Conservation (phyloP, 768 basidiomycete genomes). For the Russula sp. region DNA sequence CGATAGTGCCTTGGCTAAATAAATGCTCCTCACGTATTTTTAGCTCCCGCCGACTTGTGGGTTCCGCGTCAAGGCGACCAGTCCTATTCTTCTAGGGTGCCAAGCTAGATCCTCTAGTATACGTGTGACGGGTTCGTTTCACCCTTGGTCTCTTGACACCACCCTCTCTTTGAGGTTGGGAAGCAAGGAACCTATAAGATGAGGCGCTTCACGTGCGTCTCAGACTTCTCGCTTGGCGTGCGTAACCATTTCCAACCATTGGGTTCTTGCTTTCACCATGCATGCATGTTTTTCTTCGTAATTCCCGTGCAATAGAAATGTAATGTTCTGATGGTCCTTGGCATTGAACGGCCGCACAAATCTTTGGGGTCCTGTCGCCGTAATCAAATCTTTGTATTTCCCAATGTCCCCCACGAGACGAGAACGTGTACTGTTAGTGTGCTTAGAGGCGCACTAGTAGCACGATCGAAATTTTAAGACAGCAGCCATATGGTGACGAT, state of each 20-base stretch:
- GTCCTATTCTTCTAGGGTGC: not conserved
- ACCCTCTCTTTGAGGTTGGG: not conserved
- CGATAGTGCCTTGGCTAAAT: not conserved
- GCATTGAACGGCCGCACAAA: not conserved
- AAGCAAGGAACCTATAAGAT: not conserved
- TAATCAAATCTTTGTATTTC: not conserved
- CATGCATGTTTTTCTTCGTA: not conserved
- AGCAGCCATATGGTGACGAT: not conserved
- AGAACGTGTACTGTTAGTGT: not conserved
- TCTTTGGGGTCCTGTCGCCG: conserved; percentile 16
- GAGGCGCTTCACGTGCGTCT: not conserved
- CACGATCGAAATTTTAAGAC: not conserved
- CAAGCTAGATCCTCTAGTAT: not conserved
- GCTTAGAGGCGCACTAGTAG: not conserved
- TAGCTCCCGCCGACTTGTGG: not conserved
- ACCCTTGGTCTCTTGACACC: not conserved
- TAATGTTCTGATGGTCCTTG: not conserved
- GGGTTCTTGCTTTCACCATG: not conserved
- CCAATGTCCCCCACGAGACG: not conserved
- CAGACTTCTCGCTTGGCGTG: not conserved
- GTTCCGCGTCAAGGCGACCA: conserved; percentile 1
- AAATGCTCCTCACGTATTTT: conserved; percentile 4
- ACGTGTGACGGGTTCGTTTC: not conserved
- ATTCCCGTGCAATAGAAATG: not conserved
- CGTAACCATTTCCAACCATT: not conserved